Percentiles rank a stretch among this genome's conserved stretches.
Evolutionary conservation across 1,284 basidiomycete species (phyloP).

Genomic region (Grifola frondosa): DNA sequence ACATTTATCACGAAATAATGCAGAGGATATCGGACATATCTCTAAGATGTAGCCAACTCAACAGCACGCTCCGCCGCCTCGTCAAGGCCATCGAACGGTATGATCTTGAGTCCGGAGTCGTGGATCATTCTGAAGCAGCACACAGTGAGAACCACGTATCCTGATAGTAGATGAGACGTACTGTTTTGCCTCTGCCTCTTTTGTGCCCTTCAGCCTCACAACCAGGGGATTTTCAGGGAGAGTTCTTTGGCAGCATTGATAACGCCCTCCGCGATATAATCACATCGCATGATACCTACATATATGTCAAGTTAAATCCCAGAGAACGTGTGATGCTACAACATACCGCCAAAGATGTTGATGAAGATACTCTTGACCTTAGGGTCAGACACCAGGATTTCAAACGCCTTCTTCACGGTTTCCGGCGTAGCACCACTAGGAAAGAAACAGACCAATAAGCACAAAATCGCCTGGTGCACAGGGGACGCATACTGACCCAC

Average conservation of each 20-base stretch:
- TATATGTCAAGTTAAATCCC: conserved; percentile 7
- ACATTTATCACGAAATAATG: conserved; percentile 13
- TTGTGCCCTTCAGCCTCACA: conserved; percentile 95
- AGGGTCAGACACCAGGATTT: conserved; percentile 87
- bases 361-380: conserved; percentile 99
- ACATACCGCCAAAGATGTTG: conserved; percentile 86
- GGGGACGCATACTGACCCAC: conserved; percentile 60
- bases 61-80: conserved; percentile 87
- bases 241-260: conserved; percentile 97
- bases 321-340: background rate
- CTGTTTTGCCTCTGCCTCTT: conserved; percentile 94
- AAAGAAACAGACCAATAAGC: conserved; percentile 15
- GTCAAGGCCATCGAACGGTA: conserved; percentile 84
- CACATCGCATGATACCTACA: conserved; percentile 95
- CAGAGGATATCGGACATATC: too few relatives aligned
- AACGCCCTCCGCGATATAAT: conserved; percentile 96
- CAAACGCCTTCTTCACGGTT: conserved; percentile 99
- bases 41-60: conserved; percentile 50
- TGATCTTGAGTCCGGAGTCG: conserved; percentile 91
- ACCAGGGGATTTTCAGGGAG: conserved; percentile 85
- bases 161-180: conserved; percentile 40
- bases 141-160: background rate
- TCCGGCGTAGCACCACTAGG: conserved; percentile 92
- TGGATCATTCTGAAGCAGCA: conserved; percentile 73
- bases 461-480: background rate